Base-by-base conservation (phyloP, 73 alveolate genomes). In the Paramecium bursaria region DNA sequence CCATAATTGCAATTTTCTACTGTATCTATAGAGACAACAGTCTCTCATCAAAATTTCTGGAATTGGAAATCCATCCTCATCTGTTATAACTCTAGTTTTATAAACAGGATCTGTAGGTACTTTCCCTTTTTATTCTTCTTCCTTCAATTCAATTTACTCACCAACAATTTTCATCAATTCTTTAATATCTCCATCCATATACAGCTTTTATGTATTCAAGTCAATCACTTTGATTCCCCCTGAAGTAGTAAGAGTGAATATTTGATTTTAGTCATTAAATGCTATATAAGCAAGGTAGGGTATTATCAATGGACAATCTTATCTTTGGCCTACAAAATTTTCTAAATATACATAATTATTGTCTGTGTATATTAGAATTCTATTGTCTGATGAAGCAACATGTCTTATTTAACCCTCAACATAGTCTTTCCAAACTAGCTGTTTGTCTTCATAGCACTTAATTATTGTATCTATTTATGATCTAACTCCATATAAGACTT, bases 201-300 rank as follows among this genome's bases (percentile, higher is more conserved):
- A 3, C 2, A 79, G 50, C 1, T 14, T 79, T 39, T 79, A 35
- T 1, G 14, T 0, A 33, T 79, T 54, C 30, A 53, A 53, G 42
- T 79, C 82, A 23, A 53, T 39, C 0, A 79, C 85, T 54, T 55
- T 79, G 22, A 79, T 23, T 7, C 54, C 89, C 21, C 89, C 89
- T 22, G 51, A 53, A 44, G 46, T 73, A 19, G 50, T 11, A 6
- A 79, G 85, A 47, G 74, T 33, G 39, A 79, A n/a, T 10, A 79
- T 54, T 48, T 79, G 26, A 35, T 79, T 79, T 42, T 61, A 21
- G 0, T 67, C 19, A 79, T 57, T 79, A 7, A 79, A 9, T 1
- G 29, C 76, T 0, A 79, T 23, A 35, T 73, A 44, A 50, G 85
- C 46, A 10, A 79, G 23, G 14, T 29, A 53, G 2, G 89, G 89